These are phyloP conservation scores for Alternaria metachromatica DNA, from an alignment of 2,329 filamentous ascomycete genomes.

Conservation along the genomic window DNA sequence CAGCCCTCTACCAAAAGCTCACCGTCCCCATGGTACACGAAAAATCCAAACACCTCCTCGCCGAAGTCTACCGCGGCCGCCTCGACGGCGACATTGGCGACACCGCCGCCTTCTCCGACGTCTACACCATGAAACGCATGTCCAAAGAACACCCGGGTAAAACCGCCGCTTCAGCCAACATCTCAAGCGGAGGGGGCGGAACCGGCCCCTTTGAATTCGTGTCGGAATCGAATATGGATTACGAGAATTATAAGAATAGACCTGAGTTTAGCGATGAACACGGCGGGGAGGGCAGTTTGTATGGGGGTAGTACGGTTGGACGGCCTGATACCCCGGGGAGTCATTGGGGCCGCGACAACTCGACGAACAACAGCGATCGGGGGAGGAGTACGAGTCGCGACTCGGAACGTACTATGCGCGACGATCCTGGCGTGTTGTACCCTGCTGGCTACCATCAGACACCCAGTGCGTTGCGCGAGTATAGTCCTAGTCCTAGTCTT, in stretches of 20 bases:
- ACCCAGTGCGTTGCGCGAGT: constrained; percentile 50
- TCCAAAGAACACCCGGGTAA: constrained; percentile 64
- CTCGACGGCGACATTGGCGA: constrained; percentile 65
- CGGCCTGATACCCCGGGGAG: constrained; percentile 67
- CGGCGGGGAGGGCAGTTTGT: constrained; percentile 69
- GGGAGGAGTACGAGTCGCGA: constrained; percentile 34
- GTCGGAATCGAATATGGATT: constrained; percentile 83
- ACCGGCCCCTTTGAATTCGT: constrained; percentile 82
- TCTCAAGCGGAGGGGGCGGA: constrained; percentile 3
- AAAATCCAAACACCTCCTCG: constrained; percentile 84
- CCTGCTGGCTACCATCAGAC: constrained; percentile 58
- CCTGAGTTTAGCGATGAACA: constrained; percentile 87
- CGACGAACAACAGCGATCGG: constrained; percentile 13
- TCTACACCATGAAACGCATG: constrained; percentile 84
- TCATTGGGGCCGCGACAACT: constrained; percentile 17
- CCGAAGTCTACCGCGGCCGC: constrained; percentile 84
- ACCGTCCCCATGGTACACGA: constrained; percentile 96
- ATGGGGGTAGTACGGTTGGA: constrained; percentile 64
- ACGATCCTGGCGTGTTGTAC: constrained; percentile 50
- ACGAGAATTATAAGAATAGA: constrained; percentile 88
- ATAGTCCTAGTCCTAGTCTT: constrained; percentile 48
- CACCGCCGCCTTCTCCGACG: constrained; percentile 80
- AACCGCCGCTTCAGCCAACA: constrained; percentile 16
- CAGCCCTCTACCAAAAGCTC: constrained; percentile 84
- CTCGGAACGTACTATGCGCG: constrained; percentile 33